These are phyloP conservation scores for Syzygium grande DNA, from an alignment of 345 rosid species.

Conservation along the genomic window DNA sequence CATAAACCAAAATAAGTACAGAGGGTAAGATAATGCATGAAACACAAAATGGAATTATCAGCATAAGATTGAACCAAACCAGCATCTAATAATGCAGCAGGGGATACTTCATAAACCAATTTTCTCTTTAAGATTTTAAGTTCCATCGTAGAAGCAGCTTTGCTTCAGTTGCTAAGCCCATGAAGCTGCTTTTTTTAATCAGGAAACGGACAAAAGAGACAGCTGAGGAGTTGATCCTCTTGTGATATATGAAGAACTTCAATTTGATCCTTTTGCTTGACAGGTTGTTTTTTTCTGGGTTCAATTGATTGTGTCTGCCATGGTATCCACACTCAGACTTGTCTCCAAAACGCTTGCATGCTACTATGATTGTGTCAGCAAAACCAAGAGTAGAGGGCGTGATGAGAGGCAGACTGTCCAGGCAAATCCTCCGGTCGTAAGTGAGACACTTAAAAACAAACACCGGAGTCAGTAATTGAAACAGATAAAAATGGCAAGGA, in stretches of 20 bases:
- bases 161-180: not conserved
- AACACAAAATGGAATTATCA: not conserved
- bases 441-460: not conserved
- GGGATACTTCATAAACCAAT: not conserved
- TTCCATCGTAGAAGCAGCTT: not conserved
- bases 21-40: not conserved
- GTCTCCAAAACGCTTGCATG: not conserved
- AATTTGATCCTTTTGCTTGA: not conserved
- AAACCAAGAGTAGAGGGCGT: not conserved
- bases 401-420: not conserved
- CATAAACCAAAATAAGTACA: not conserved
- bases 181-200: not conserved
- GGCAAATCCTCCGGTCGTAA: not conserved
- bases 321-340: not conserved
- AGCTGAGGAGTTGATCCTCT: not conserved
- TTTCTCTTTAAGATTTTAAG: not conserved
- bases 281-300: not conserved
- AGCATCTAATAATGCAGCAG: not conserved
- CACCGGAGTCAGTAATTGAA: not conserved
- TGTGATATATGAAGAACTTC: not conserved
- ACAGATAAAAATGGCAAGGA: not conserved
- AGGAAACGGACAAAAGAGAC: not conserved
- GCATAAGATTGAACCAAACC: not conserved
- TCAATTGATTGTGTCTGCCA: not conserved
- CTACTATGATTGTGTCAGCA: not conserved